A percentile compares a stretch with the other conserved stretches of the same genome.
Evolutionary conservation across 2,329 filamentous ascomycete genomes (phyloP).

Genomic region (Eurotiales sp.): DNA sequence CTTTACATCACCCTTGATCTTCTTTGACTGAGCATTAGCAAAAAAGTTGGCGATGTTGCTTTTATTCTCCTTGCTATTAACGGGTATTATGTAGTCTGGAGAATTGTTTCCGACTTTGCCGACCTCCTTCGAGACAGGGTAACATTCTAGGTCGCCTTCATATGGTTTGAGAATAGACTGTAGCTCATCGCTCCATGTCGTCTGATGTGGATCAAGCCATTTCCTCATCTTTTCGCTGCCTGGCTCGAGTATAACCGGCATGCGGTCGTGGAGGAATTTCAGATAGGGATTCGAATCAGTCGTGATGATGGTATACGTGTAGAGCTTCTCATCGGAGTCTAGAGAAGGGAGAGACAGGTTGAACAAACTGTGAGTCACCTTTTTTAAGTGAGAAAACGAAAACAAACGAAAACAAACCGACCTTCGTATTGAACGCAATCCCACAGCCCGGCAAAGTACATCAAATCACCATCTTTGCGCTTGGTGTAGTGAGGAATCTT

Average conservation of each 20-base stretch:
- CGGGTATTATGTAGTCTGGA: conserved; percentile 73
- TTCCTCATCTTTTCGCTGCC: conserved; percentile 64
- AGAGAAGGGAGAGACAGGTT: not conserved
- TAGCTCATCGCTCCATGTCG: conserved; percentile 73
- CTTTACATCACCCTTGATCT: conserved; percentile 14
- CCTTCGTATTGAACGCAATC: conserved; percentile 80
- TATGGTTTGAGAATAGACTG: conserved; percentile 78
- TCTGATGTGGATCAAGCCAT: conserved; percentile 73
- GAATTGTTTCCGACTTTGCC: conserved; percentile 94
- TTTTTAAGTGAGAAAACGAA: conserved; percentile 2
- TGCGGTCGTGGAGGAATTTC: conserved; percentile 84
- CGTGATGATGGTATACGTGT: conserved; percentile 92
- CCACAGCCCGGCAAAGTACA: conserved; percentile 91
- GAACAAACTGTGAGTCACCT: not conserved
- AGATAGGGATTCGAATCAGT: conserved; percentile 80
- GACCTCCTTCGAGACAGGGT: conserved; percentile 82
- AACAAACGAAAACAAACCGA: conserved; percentile 25
- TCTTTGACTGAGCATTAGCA: conserved; percentile 49
- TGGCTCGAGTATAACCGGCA: conserved; percentile 88
- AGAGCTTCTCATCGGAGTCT: conserved; percentile 65
- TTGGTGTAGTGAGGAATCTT: conserved; percentile 83
- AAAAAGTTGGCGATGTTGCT: conserved; percentile 95
- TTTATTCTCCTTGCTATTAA: conserved; percentile 84
- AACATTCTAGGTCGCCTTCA: conserved; percentile 73
- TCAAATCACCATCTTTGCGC: conserved; percentile 74